Evolutionary conservation across 495 filamentous ascomycete genomes (phyloP), one percentile per base, ranked within the genome.

Genomic region (Aspergillus heteromorphus): DNA sequence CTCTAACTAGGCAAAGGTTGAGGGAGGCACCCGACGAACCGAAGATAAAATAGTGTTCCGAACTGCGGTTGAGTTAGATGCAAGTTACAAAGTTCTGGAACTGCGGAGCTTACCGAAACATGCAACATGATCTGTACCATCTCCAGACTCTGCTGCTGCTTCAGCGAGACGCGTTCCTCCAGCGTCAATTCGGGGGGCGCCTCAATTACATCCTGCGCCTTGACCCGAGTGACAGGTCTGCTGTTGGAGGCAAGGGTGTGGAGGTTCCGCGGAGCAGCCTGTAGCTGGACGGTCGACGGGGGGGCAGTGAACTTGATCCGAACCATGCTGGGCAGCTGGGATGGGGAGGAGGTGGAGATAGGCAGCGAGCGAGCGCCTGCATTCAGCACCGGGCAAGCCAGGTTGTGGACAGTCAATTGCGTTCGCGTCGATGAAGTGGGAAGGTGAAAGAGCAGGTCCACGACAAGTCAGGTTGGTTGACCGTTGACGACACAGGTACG

Each of bases 121-220:
- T 77, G 75, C 10, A 80, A 38, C 57, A 78, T 70, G 4, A 75
- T 76, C 56, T 79, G 74, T 8, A 79, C 65, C 42, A 80, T 62
- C 51, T 79, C 73, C 30, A 75, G 62, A 52, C 76, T 81, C 50
- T 80, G 76, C 40, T 69, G 68, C 52, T 75, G 66, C 47, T 57
- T 56, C 36, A 63, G 48, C 1, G 51, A 19, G 42, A 51, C 14
- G 25, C 49, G 38, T 23, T 56, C 53, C 16, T 54, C 45, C 11
- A 49, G 9, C 19, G 18, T 21, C 20, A 45, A 53, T 19, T 52
- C 57, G n/a, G 55, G 20, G 14, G 48, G 41, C 4, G 47, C 49
- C 48, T 59, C 56, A 7, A 55, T 38, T 29, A 62, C 49, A 16
- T 54, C 36, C n/a, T 57, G 61, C 4, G 62, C 59, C 59, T 66